These are phyloP conservation scores for Claviceps spartinae DNA, from an alignment of 2,329 filamentous ascomycete genomes.

Conservation along the genomic window DNA sequence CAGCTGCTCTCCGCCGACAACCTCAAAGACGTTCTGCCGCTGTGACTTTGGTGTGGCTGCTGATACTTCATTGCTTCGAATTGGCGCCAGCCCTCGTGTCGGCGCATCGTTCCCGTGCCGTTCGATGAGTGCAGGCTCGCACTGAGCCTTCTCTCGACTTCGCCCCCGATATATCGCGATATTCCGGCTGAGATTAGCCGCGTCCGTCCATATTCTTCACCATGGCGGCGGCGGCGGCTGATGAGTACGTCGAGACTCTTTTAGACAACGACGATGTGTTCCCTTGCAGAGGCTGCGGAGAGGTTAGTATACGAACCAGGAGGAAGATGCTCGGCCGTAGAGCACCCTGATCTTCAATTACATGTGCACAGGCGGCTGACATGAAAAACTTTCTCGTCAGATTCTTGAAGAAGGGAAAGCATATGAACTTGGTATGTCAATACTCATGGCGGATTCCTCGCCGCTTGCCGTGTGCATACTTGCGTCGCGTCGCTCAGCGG, in stretches of 20 bases:
- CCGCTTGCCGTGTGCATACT: neutral
- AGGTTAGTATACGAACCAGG: slow-evolving; percentile 37
- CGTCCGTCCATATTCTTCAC: neutral
- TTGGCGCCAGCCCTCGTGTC: neutral
- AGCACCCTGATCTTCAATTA: neutral
- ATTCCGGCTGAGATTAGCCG: neutral
- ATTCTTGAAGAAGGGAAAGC: slow-evolving; percentile 98
- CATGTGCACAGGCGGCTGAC: neutral
- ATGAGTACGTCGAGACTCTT: slow-evolving; percentile 49
- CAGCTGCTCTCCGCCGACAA: neutral
- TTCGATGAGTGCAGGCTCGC: slow-evolving; percentile 1
- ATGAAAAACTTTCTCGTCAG: slow-evolving; percentile 29
- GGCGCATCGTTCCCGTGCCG: neutral
- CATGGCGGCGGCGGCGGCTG: slow-evolving; percentile 36
- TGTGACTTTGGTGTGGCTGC: neutral
- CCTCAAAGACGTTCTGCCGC: neutral
- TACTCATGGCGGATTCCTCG: neutral
- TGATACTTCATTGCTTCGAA: neutral
- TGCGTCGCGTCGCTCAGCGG: neutral
- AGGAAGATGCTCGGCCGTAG: neutral
- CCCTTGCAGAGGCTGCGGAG: slow-evolving; percentile 85
- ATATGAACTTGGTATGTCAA: slow-evolving; percentile 77
- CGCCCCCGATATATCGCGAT: neutral
- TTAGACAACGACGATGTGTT: slow-evolving; percentile 74
- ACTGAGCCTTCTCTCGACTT: neutral